Base-by-base conservation (phyloP, 192 early-diverging fungal species). In the Rhizophagus sp. region DNA sequence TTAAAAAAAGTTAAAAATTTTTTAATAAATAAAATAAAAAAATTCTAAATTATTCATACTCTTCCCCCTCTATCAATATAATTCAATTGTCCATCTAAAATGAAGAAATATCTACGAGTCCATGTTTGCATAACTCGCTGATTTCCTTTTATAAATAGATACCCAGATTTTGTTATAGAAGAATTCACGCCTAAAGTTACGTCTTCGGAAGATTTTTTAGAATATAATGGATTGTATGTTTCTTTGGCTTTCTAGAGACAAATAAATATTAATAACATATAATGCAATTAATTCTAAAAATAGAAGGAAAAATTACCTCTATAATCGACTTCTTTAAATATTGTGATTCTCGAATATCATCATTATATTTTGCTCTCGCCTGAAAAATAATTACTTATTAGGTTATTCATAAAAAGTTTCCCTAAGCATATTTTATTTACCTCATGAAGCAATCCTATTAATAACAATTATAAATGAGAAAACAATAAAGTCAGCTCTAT, bases 71-170 rank as follows among this genome's bases (percentile, higher is more conserved):
- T 83, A 5, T 82, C 81, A 62, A 76, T 68, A 70, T 88, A 91
- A 15, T 86, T 82, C 62, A 95, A 76, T 27, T 85, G 70, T 64
- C 90, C 92, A 72, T 89, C 88, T 63, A 87, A 84, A 49, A 95
- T 91, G 66, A 85, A 90, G 82, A 94, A 94, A 80, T 93, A 95
- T 67, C 92, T 88, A 30, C 94, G 91, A 69, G 89, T 88, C 95
- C 95, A 96, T 52, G 89, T 90, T 79, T 92, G 88, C 85, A 95
- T 83, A 8, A 96, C 90, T 77, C 93, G 88, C 36, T 91, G 90
- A 41, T 88, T 86, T 78, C 89, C 92, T 76, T 92, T 91, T 82
- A 96, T 90, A 81, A 92, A 96, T 19, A 97, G 81, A 74, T 96
- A 96, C 39, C 96, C 95, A 7, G 87, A 88, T 70, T 93, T 94